Conservation (phyloP, 2,329 filamentous ascomycete genomes). For the Chaetomiaceae sp. region DNA sequence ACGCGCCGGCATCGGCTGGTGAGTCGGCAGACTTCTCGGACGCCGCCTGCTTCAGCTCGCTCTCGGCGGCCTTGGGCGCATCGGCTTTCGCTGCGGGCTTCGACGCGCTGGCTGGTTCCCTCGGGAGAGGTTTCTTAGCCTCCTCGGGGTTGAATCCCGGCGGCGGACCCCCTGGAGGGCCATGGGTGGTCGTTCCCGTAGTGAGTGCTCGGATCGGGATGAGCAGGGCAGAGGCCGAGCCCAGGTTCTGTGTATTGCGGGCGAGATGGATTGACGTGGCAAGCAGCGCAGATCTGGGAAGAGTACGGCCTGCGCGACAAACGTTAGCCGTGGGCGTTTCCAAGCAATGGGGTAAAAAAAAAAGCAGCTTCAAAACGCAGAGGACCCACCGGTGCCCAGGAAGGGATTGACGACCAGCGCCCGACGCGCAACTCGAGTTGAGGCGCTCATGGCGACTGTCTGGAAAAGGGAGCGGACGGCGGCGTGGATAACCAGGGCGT, state of each 20-base stretch:
- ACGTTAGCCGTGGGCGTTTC: slow-evolving; percentile 25
- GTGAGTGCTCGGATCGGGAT: slow-evolving; percentile 52
- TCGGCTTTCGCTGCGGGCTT: slow-evolving; percentile 30
- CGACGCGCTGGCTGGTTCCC: slow-evolving; percentile 40
- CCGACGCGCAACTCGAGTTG: slow-evolving; percentile 51
- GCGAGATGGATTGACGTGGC: slow-evolving; percentile 43
- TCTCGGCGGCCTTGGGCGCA: slow-evolving; percentile 33
- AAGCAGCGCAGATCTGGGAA: slow-evolving; percentile 42
- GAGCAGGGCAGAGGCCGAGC: slow-evolving; percentile 51
- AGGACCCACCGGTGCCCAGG: slow-evolving; percentile 40
- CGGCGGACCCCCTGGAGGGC: slow-evolving; percentile 60
- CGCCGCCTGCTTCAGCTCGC: slow-evolving; percentile 27
- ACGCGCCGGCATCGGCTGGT: slow-evolving; percentile 36
- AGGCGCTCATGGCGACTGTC: slow-evolving; percentile 47
- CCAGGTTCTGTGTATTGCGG: slow-evolving; percentile 43
- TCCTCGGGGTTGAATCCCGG: slow-evolving; percentile 88
- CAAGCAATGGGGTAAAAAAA: too few relatives aligned
- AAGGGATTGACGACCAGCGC: slow-evolving; percentile 51
- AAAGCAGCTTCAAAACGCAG: slow-evolving; percentile 9
- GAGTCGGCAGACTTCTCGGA: slow-evolving; percentile 32
- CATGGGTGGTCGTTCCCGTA: slow-evolving; percentile 52
- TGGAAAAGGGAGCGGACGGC: neutral
- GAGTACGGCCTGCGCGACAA: slow-evolving; percentile 37
- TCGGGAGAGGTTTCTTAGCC: slow-evolving; percentile 76
- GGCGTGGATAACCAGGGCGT: slow-evolving; percentile 1